Percentiles rank a stretch among this genome's conserved stretches.
Evolutionary conservation across 495 filamentous ascomycete genomes (phyloP).

Genomic region (Neurospora tetraspora): DNA sequence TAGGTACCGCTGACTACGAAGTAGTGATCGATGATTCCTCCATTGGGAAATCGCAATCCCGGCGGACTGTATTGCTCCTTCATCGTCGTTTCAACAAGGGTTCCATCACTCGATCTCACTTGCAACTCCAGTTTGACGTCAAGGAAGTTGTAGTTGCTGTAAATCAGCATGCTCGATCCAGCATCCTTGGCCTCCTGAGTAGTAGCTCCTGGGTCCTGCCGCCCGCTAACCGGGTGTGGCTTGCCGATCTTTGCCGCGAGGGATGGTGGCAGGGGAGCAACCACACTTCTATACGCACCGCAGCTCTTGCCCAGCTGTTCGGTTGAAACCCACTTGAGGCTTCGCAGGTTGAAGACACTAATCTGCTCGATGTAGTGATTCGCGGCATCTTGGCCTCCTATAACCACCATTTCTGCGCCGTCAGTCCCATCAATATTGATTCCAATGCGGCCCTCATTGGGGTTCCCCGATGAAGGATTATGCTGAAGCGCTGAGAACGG

Average conservation of each 20-base stretch:
- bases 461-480: constrained; percentile 67
- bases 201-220: constrained; percentile 25
- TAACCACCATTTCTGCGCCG: constrained; percentile 94
- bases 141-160: constrained; percentile 98
- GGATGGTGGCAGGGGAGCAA: constrained; percentile 62
- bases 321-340: constrained; percentile 88
- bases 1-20: constrained; percentile 97
- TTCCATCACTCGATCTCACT: constrained; percentile 74
- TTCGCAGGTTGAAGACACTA: constrained; percentile 95
- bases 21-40: constrained; percentile 84
- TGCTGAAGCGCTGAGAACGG: constrained; percentile 79
- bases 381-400: constrained; percentile 92
- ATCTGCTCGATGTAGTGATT: constrained; percentile 99
- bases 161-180: constrained; percentile 84
- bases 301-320: constrained; percentile 77
- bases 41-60: constrained; percentile 88
- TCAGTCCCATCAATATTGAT: constrained; percentile 82
- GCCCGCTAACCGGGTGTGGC: constrained; percentile 16
- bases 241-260: constrained; percentile 64
- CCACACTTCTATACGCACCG: constrained; percentile 91
- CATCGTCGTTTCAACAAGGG: constrained; percentile 81
- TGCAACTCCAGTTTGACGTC: constrained; percentile 95
- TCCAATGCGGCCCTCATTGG: constrained; percentile 77
- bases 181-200: constrained; percentile 46
- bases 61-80: constrained; percentile 76